Percentiles rank a stretch among this genome's conserved stretches.
phyloP scores from a whole-genome alignment of 257 asterid species.

The Cinchona pubescens region DNA sequence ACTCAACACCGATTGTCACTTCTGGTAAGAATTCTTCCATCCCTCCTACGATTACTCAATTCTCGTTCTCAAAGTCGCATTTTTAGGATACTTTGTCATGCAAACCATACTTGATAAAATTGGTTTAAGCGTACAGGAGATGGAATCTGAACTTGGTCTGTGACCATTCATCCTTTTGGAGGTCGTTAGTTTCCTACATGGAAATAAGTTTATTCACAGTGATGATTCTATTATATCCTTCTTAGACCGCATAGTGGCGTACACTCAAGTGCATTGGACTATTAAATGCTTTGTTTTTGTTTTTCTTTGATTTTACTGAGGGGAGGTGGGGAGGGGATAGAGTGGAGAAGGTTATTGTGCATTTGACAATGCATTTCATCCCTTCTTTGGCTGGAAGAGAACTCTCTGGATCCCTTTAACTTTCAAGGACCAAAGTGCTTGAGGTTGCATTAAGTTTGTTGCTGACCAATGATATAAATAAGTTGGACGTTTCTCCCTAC shows the following conservation, averaged over 20 bases:
- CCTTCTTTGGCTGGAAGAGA: background rate
- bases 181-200: background rate
- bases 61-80: background rate
- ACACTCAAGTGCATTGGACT: background rate
- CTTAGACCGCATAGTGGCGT: background rate
- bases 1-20: constrained; percentile 74
- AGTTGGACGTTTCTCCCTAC: background rate
- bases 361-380: background rate
- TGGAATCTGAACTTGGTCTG: background rate
- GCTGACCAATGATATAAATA: background rate
- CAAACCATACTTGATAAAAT: background rate
- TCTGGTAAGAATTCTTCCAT: constrained; percentile 43
- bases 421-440: background rate
- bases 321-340: too few relatives aligned
- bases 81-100: background rate
- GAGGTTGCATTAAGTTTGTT: background rate
- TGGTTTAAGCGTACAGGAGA: constrained; percentile 3
- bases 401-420: background rate
- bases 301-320: too few relatives aligned
- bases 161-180: background rate
- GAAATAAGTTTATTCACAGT: too few relatives aligned
- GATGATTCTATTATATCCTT: too few relatives aligned
- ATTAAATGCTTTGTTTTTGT: too few relatives aligned
- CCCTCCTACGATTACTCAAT: background rate
- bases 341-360: background rate